Evolutionary conservation across 768 basidiomycete genomes (phyloP).

Genomic region (Lentinula raphanica): DNA sequence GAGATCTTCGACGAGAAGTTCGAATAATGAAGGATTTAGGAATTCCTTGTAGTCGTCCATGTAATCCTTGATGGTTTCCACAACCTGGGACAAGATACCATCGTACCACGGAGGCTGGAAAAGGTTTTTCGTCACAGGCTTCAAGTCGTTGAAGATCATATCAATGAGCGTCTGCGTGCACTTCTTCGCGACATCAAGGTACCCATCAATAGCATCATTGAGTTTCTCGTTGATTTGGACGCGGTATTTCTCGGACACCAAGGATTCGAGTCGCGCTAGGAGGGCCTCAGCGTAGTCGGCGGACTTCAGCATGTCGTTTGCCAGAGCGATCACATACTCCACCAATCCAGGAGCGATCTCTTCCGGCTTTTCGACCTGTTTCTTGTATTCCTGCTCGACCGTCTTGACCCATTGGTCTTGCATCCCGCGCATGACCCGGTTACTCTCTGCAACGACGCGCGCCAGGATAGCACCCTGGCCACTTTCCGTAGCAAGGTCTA

Average conservation of each 20-base stretch:
- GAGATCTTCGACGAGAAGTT: conserved; percentile 88
- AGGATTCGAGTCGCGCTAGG: conserved; percentile 77
- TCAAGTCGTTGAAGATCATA: conserved; percentile 92
- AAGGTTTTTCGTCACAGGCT: conserved; percentile 76
- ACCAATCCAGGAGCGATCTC: conserved; percentile 84
- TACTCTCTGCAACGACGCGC: conserved; percentile 81
- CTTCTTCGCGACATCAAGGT: conserved; percentile 96
- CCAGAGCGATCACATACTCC: conserved; percentile 93
- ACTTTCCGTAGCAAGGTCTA: conserved; percentile 92
- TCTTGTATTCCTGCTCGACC: conserved; percentile 81
- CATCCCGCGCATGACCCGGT: conserved; percentile 82
- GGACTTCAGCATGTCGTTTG: conserved; percentile 95
- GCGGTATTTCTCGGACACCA: conserved; percentile 91
- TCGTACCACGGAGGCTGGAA: conserved; percentile 91
- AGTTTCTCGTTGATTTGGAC: conserved; percentile 76
- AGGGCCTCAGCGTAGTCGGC: conserved; percentile 91
- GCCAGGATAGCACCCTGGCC: conserved; percentile 92
- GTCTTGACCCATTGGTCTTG: conserved; percentile 86
- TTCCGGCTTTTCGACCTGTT: conserved; percentile 82
- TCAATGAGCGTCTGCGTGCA: conserved; percentile 93
- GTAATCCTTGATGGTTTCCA: conserved; percentile 95
- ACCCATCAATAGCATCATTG: conserved; percentile 97
- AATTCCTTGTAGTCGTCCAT: conserved; percentile 92
- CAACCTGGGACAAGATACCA: conserved; percentile 77
- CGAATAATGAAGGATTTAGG: conserved; percentile 86